Conservation (phyloP, 805 yeast species). For the Grigorovia transvaalensis region DNA sequence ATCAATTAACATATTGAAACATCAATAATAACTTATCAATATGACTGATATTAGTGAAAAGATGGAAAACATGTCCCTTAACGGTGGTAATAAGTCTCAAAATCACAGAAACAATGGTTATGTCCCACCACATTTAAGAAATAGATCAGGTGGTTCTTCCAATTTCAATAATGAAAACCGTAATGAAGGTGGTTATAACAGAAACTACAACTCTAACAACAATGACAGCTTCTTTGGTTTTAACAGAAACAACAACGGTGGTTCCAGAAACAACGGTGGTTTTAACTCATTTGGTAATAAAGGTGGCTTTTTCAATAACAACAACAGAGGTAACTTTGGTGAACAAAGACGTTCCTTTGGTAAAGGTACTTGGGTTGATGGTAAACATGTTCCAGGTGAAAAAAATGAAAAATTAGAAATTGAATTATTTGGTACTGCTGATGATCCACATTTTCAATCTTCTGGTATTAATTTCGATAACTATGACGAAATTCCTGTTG, state of each 20-base stretch:
- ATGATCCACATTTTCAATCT: constrained; percentile 60
- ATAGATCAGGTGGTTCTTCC: constrained; percentile 4
- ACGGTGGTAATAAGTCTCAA: constrained; percentile 4
- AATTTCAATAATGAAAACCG: constrained; percentile 12
- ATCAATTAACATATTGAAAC: not conserved
- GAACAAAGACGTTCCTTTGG: constrained; percentile 27
- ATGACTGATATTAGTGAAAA: constrained; percentile 53
- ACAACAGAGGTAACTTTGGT: constrained; percentile 19
- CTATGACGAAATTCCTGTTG: constrained; percentile 97
- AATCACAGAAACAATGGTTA: constrained; percentile 28
- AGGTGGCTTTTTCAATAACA: constrained; percentile 31
- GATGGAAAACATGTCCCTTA: constrained; percentile 46
- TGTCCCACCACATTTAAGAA: constrained; percentile 43
- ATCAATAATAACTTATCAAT: constrained; percentile 11
- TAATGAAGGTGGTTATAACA: constrained; percentile 5
- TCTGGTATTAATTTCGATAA: constrained; percentile 98
- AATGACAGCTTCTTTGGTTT: constrained; percentile 7
- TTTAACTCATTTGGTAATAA: constrained; percentile 30
- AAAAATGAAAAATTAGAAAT: constrained; percentile 59
- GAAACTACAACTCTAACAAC: constrained; percentile 6
- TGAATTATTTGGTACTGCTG: constrained; percentile 75
- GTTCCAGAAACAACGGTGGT: constrained; percentile 25
- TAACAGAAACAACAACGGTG: constrained; percentile 2
- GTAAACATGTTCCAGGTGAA: constrained; percentile 77
- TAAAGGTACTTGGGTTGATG: constrained; percentile 78